Base-by-base conservation (phyloP, 1,139 yeast species). In the Pichia sp. region DNA sequence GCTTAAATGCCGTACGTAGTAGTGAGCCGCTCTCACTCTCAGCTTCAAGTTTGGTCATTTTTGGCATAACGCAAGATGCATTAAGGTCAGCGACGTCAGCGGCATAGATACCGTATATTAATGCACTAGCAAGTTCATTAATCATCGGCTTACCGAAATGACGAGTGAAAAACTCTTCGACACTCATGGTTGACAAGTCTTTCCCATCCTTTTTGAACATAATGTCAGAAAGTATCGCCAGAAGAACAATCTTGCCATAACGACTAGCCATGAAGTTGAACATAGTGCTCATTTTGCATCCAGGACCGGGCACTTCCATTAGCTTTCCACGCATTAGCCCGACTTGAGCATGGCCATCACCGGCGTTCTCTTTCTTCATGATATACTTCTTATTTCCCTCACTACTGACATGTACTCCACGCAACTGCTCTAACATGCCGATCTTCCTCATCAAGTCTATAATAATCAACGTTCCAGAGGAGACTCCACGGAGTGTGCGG, bases 41-140 rank as follows among this genome's bases (percentile, higher is more conserved):
- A 36, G 74, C 57, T 17, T 68, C 62, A n/a, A n/a, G n/a, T n/a
- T n/a, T n/a, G 34, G 68, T 72, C 43, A 85, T 51, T 12, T 60
- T 47, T 1, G 76, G 74, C 40, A 79, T 49, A 1, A 81, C 69
- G 2, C 82, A 65, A 17, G 71, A 62, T 0, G 82, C 75, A 59
- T 95, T 83, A 30, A 91, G 61, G 41, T 72, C 64, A 10, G 69
- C 53, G 3, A 77, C 68, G 56, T 88, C 94, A 2, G 94, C 96
- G 5, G 95, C 96, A 56, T 87, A 91, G 2, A 91, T 77, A 1
- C 98, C 98, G 52, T 87, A 87, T 52, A 82, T 64, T 4, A 88
- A 62, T 0, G 96, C 97, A 56, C 95, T 84, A 14, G 82, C 59
- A 12, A 91, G 60, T 38, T 83, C 77, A 34, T 74, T 72, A 3